These are phyloP conservation scores for Cytospora mali DNA, from an alignment of 2,329 filamentous ascomycete species.

Conservation along the genomic window DNA sequence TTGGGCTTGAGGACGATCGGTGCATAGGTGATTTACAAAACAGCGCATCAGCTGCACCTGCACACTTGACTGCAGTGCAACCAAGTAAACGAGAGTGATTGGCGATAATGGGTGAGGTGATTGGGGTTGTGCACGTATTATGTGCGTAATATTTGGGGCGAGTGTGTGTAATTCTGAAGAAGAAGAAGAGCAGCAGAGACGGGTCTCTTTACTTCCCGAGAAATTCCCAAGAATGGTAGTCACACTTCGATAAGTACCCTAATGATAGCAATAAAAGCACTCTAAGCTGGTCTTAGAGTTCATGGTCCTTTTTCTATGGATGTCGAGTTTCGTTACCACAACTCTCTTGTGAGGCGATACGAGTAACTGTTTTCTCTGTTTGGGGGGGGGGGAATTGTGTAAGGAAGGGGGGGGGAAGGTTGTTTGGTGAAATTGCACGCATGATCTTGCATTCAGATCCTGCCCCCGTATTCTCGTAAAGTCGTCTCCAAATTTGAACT, in stretches of 20 bases:
- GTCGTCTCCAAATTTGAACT: neutral
- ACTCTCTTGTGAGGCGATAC: too few species aligned
- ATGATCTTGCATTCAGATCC: neutral
- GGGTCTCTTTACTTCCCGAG: too few species aligned
- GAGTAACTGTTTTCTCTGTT: too few species aligned
- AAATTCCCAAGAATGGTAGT: too few species aligned
- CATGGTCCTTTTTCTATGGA: too few species aligned
- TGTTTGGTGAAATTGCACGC: neutral
- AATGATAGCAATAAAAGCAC: too few species aligned
- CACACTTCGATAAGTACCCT: too few species aligned
- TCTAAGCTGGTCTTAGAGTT: too few species aligned
- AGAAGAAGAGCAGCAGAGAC: too few species aligned
- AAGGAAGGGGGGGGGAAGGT: too few species aligned
- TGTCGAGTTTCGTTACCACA: too few species aligned
- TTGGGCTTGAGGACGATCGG: neutral
- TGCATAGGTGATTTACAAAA: neutral
- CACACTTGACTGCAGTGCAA: neutral
- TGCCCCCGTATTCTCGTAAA: neutral
- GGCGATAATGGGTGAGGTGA: neutral
- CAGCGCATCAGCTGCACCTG: neutral
- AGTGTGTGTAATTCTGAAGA: neutral
- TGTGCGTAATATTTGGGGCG: neutral
- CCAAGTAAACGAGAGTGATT: neutral
- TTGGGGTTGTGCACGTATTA: neutral
- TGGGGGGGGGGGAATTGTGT: too few species aligned